phyloP scores from a whole-genome alignment of 306 rosid species.

The Pyrus betulifolia region DNA sequence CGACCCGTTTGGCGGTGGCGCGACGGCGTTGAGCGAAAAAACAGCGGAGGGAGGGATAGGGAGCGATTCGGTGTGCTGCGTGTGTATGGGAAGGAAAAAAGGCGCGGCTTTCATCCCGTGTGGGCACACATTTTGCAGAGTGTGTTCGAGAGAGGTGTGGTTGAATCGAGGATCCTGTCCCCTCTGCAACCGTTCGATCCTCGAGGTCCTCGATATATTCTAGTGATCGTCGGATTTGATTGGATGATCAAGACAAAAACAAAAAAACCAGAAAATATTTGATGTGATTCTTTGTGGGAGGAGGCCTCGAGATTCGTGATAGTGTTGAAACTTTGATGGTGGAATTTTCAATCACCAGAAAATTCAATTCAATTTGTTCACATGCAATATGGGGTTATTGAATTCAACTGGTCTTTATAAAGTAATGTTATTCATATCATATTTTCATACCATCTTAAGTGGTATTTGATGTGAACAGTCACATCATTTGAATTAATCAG shows the following conservation, averaged over 20 bases:
- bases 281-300: not conserved
- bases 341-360: not conserved
- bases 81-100: constrained; percentile 84
- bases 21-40: constrained; percentile 4
- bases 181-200: constrained; percentile 86
- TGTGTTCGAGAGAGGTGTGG: constrained; percentile 97
- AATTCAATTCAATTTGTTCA: not conserved
- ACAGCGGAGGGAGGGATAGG: constrained; percentile 20
- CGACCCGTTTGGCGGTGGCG: not conserved
- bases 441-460: too few relatives aligned
- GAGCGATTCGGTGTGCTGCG: constrained; percentile 79
- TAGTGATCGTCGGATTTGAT: not conserved
- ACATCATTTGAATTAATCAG: too few relatives aligned
- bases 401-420: not conserved
- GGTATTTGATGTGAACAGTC: too few relatives aligned
- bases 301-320: not conserved
- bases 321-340: not conserved
- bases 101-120: constrained; percentile 97
- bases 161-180: constrained; percentile 85
- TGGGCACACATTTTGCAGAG: constrained; percentile 95
- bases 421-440: too few relatives aligned
- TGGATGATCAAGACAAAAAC: not conserved
- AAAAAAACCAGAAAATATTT: too few relatives aligned
- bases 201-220: constrained; percentile 88
- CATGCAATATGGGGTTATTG: not conserved